Evolutionary conservation across 768 basidiomycete genomes (phyloP).

Genomic region (Boletales sp.): DNA sequence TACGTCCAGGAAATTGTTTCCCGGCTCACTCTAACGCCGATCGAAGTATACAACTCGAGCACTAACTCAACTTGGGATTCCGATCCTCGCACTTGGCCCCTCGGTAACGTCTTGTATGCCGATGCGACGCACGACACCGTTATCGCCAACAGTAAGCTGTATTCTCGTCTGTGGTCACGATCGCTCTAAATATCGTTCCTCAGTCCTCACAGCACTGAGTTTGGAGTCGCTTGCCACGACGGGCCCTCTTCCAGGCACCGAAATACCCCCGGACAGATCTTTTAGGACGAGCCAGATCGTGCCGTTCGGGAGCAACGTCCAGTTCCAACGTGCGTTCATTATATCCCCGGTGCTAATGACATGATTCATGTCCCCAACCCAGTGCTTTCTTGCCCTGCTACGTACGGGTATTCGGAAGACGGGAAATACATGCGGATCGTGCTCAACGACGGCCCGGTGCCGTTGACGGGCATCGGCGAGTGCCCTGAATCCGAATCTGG

Average conservation of each 20-base stretch:
- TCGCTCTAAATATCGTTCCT: background rate
- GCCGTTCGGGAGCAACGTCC: conserved; percentile 86
- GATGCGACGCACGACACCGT: conserved; percentile 94
- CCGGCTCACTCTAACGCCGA: conserved; percentile 73
- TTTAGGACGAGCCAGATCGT: conserved; percentile 77
- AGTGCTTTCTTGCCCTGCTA: conserved; percentile 57
- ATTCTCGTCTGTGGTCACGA: background rate
- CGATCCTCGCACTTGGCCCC: conserved; percentile 65
- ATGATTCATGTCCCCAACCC: background rate
- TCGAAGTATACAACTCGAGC: conserved; percentile 68
- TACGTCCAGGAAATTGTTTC: conserved; percentile 82
- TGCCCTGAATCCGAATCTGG: conserved; percentile 62
- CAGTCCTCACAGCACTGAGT: conserved; percentile 84
- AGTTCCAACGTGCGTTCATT: conserved; percentile 70
- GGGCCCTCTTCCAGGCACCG: conserved; percentile 76
- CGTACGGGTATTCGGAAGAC: conserved; percentile 7
- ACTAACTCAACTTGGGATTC: conserved; percentile 83
- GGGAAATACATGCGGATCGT: conserved; percentile 72
- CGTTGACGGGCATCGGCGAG: conserved; percentile 71
- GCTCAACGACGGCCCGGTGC: conserved; percentile 84
- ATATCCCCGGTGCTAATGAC: background rate
- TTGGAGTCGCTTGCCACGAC: conserved; percentile 63
- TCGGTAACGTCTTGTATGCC: conserved; percentile 71
- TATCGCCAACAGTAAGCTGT: conserved; percentile 66
- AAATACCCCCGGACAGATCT: conserved; percentile 59